Evolutionary conservation across 2,329 filamentous ascomycete genomes (phyloP).

Genomic region (Clonostachys chloroleuca): DNA sequence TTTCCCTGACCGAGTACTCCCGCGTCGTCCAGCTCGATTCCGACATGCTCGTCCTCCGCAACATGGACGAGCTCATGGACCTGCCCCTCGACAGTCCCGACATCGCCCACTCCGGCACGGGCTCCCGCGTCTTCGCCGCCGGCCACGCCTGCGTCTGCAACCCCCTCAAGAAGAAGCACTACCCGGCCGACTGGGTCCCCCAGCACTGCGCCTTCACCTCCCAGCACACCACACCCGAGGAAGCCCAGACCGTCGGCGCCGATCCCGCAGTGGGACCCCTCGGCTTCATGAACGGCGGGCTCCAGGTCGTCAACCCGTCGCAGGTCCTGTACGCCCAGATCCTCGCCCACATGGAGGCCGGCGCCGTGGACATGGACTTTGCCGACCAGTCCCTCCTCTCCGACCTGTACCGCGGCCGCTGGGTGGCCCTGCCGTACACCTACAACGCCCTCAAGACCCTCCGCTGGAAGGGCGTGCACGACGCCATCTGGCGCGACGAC

Average conservation of each 20-base stretch:
- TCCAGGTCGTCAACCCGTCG: conserved; percentile 53
- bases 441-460: conserved; percentile 63
- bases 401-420: conserved; percentile 48
- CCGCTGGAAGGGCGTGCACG: conserved; percentile 46
- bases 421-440: conserved; percentile 54
- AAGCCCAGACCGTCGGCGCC: conserved; percentile 38
- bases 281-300: conserved; percentile 47
- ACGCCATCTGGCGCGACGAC: conserved; percentile 52
- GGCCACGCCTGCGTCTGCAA: conserved; percentile 86
- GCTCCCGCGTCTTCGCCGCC: conserved; percentile 71
- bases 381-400: conserved; percentile 56
- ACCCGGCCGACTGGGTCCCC: conserved; percentile 65
- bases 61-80: conserved; percentile 95
- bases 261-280: conserved; percentile 40
- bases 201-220: conserved; percentile 54
- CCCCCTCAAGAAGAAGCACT: conserved; percentile 72
- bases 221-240: conserved; percentile 40
- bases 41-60: conserved; percentile 78
- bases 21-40: conserved; percentile 81
- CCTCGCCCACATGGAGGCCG: conserved; percentile 40
- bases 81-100: conserved; percentile 55
- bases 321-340: conserved; percentile 43
- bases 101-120: conserved; percentile 15
- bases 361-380: conserved; percentile 46
- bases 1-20: conserved; percentile 71